These are phyloP conservation scores for Yamadazyma triangularis DNA, from an alignment of 1,139 yeast genomes.

Conservation along the genomic window DNA sequence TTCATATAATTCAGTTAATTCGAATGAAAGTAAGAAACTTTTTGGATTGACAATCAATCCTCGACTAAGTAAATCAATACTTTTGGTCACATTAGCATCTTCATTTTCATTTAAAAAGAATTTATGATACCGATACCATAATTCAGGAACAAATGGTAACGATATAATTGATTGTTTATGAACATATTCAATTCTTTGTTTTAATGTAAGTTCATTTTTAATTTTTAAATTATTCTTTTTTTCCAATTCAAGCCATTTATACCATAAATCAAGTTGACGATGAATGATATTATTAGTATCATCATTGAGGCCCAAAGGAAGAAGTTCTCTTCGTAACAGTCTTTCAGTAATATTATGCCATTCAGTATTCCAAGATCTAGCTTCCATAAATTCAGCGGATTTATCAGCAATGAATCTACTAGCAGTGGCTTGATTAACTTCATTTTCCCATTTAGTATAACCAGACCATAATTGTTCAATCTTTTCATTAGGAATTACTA, in stretches of 20 bases:
- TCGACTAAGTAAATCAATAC: slow-evolving; percentile 43
- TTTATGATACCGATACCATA: slow-evolving; percentile 69
- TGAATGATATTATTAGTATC: slow-evolving; percentile 18
- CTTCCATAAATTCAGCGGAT: slow-evolving; percentile 85
- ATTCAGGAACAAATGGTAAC: slow-evolving; percentile 71
- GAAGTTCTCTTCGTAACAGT: slow-evolving; percentile 30
- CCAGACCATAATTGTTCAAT: slow-evolving; percentile 78
- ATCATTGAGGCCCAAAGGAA: slow-evolving; percentile 21
- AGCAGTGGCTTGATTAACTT: slow-evolving; percentile 69
- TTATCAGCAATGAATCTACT: slow-evolving; percentile 81
- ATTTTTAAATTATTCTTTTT: slow-evolving; percentile 62
- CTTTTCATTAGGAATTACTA: slow-evolving; percentile 67
- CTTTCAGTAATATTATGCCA: slow-evolving; percentile 55
- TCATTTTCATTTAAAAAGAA: slow-evolving; percentile 25
- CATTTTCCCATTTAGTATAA: slow-evolving; percentile 82
- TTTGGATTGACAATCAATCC: slow-evolving; percentile 66
- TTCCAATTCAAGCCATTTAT: slow-evolving; percentile 78
- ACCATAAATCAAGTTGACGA: slow-evolving; percentile 56
- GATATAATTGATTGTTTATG: slow-evolving; percentile 68
- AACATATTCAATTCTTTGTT: slow-evolving; percentile 66
- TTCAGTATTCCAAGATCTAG: slow-evolving; percentile 75
- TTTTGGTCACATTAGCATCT: slow-evolving; percentile 28
- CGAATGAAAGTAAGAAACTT: slow-evolving; percentile 64
- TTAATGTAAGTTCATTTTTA: slow-evolving; percentile 42
- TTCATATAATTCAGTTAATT: slow-evolving; percentile 70